phyloP scores from a whole-genome alignment of 2,329 filamentous ascomycete species.

The Sclerotiophoma versabilis region DNA sequence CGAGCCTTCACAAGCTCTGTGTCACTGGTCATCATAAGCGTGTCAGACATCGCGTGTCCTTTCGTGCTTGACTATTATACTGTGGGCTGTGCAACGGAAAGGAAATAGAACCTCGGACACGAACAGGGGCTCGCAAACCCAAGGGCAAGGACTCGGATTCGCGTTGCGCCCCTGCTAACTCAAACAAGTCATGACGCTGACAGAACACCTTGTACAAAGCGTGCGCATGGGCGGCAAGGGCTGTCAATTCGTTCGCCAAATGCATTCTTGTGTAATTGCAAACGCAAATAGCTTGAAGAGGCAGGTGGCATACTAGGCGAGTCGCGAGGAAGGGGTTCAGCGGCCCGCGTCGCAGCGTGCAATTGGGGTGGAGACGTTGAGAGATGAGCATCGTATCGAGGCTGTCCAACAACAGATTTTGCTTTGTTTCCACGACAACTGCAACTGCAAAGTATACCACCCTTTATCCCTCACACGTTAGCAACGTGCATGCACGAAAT shows the following conservation, averaged over 20 bases:
- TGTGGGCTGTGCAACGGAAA: neutral
- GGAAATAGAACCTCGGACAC: conserved; percentile 1
- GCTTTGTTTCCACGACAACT: conserved; percentile 1
- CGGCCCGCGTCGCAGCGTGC: conserved; percentile 12
- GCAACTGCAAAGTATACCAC: neutral
- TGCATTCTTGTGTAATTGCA: conserved; percentile 2
- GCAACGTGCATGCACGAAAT: neutral
- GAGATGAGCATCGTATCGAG: conserved; percentile 13
- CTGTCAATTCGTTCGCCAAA: conserved; percentile 6
- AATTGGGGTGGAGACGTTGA: conserved; percentile 13
- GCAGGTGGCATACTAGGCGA: conserved; percentile 8
- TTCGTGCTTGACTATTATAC: neutral
- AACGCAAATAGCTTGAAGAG: conserved; percentile 5
- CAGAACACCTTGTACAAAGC: conserved; percentile 5
- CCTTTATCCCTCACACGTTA: conserved; percentile 2
- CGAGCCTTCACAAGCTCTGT: neutral
- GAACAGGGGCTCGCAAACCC: conserved; percentile 11
- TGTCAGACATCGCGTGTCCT: conserved; percentile 10
- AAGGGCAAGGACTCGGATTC: conserved; percentile 19
- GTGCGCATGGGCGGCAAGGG: conserved; percentile 12
- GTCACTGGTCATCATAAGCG: neutral
- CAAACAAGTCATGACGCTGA: conserved; percentile 3
- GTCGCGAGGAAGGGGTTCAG: conserved; percentile 5
- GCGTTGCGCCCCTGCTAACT: conserved; percentile 11
- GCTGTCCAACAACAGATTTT: neutral